phyloP scores from a whole-genome alignment of 2,329 filamentous ascomycete species.

The Rhinocladiella similis region DNA sequence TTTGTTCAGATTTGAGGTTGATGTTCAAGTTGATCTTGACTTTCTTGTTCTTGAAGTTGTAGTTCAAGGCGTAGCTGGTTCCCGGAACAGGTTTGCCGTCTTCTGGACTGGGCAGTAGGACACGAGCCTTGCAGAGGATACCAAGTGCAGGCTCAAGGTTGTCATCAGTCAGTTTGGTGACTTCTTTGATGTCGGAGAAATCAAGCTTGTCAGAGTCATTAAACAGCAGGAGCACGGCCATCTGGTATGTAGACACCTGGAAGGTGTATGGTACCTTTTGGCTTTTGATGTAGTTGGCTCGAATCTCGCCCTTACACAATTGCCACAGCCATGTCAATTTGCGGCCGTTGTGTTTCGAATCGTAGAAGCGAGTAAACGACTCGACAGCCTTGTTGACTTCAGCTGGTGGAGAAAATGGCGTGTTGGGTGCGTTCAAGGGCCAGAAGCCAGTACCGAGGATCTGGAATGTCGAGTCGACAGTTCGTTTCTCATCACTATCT shows the following conservation, averaged over 20 bases:
- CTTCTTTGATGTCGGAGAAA: slow-evolving; percentile 83
- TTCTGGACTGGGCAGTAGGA: slow-evolving; percentile 71
- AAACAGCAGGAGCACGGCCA: slow-evolving; percentile 92
- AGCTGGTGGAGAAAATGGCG: slow-evolving; percentile 81
- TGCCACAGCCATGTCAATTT: slow-evolving; percentile 99
- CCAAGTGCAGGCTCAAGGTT: slow-evolving; percentile 81
- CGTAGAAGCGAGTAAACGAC: slow-evolving; percentile 87
- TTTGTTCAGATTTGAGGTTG: slow-evolving; percentile 90
- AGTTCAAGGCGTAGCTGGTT: slow-evolving; percentile 81
- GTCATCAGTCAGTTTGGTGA: slow-evolving; percentile 77
- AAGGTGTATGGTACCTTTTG: slow-evolving; percentile 93
- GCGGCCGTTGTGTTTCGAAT: slow-evolving; percentile 91
- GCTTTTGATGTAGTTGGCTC: slow-evolving; percentile 86
- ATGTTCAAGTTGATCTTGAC: slow-evolving; percentile 96
- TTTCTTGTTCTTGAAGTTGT: slow-evolving; percentile 98
- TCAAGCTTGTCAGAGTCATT: slow-evolving; percentile 84
- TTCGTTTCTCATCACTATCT: slow-evolving; percentile 64
- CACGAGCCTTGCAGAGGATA: slow-evolving; percentile 90
- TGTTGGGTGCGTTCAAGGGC: slow-evolving; percentile 84
- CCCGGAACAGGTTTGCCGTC: slow-evolving; percentile 75
- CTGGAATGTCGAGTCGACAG: slow-evolving; percentile 84
- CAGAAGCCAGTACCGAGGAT: slow-evolving; percentile 96
- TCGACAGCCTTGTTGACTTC: slow-evolving; percentile 87
- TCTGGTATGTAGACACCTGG: slow-evolving; percentile 96
- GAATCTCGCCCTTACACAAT: slow-evolving; percentile 94